Evolutionary conservation across 2,329 filamentous ascomycete genomes (phyloP).

Genomic region (Ophiosphaerella korrae): DNA sequence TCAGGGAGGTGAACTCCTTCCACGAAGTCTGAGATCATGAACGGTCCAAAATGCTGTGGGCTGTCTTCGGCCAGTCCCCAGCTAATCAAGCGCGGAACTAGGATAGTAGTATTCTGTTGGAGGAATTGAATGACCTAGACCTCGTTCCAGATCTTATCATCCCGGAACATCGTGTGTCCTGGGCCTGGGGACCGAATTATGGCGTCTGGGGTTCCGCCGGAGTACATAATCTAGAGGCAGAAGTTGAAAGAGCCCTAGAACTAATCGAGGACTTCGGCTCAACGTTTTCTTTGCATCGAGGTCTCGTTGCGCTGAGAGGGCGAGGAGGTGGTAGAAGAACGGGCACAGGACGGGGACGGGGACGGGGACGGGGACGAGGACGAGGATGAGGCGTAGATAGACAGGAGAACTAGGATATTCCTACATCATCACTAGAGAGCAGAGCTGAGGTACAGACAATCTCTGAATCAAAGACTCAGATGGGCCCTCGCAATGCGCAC

Average conservation of each 20-base stretch:
- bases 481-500: too few relatives aligned
- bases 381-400: too few relatives aligned
- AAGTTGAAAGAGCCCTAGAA: constrained; percentile 18
- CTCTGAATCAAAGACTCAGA: too few relatives aligned
- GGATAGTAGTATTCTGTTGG: constrained; percentile 18
- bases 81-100: constrained; percentile 18
- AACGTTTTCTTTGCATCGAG: too few relatives aligned
- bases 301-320: too few relatives aligned
- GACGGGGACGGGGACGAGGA: too few relatives aligned
- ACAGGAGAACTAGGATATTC: too few relatives aligned
- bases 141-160: constrained; percentile 22
- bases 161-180: constrained; percentile 15
- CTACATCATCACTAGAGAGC: too few relatives aligned
- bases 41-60: constrained; percentile 28
- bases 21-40: constrained; percentile 22
- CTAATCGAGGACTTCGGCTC: constrained; percentile 16
- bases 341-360: too few relatives aligned
- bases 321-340: too few relatives aligned
- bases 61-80: constrained; percentile 27
- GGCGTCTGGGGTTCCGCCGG: constrained; percentile 14
- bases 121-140: constrained; percentile 23
- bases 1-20: constrained; percentile 3
- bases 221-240: constrained; percentile 14
- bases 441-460: too few relatives aligned
- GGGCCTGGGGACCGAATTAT: constrained; percentile 21